Base-by-base conservation (phyloP, 208 protist genomes). In the Acanthamoeba polyphaga region DNA sequence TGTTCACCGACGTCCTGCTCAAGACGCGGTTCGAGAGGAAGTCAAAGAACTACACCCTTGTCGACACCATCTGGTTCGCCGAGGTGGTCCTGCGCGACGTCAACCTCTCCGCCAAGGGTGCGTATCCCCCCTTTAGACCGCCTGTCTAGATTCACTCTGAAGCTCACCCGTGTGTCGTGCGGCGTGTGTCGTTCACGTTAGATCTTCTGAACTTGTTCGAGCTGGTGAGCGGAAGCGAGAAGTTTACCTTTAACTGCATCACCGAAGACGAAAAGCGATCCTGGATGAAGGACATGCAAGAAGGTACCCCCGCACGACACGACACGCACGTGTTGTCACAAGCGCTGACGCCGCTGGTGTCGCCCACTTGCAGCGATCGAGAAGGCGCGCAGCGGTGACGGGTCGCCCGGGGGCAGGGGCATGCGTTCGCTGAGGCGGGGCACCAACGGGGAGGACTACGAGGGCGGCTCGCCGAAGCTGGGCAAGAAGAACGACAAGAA, bases 1-100 rank as follows among this genome's bases (percentile, higher is more conserved):
- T 92, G 85, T 72, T 92, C 85, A 92, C 15, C n/a, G 85, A 92
- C 38, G 43, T 92, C 27, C 58, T 92, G 85, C 29, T 92, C 58
- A 92, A 92, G 85, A 92, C 85, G 29, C 29, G 43, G 22, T 64
- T 72, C 22, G 85, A 92, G 29, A 62, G 43, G 55, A 92, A 70
- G 55, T n/a, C n/a, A 1, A 92, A 87, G 29, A 87, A 51, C 27
- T 87, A 87, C 78, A 87, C 51, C 22, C 51, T 62, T 1, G 43
- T 87, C 27, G 78, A 87, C 43, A 87, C 78, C 78, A 87, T 87
- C n/a, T 60, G 51, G 43, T 87, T 87, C 78, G 78, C 78, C 51
- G 78, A 60, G 51, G 78, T 87, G 49, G 46, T 4, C 43, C 29
- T 87, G 78, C 78, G 78, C 29, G 78, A 87, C 43, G 51, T 87